Percentiles rank a stretch among this genome's conserved stretches.
Evolutionary conservation across 805 yeast genomes (phyloP).

Genomic region (Sugiyamaella chiloensis): DNA sequence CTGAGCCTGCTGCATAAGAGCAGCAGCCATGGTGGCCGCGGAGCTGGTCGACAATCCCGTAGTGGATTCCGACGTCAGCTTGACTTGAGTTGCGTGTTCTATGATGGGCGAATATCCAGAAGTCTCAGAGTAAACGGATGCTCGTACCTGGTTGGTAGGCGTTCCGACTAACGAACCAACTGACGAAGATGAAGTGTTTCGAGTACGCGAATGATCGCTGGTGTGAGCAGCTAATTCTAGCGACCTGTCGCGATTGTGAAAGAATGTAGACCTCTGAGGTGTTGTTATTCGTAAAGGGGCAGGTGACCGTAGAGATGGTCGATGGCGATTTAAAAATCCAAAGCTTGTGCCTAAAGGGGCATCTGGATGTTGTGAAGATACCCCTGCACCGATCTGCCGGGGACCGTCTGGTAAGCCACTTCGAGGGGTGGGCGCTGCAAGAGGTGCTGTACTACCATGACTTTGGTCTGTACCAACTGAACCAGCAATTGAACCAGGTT

Average conservation of each 20-base stretch:
- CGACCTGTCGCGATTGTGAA: neutral
- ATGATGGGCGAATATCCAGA: conserved; percentile 23
- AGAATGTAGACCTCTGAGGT: neutral
- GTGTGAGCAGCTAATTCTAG: neutral
- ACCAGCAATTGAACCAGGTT: too few relatives aligned
- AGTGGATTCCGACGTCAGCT: conserved; percentile 10
- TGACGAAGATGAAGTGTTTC: neutral
- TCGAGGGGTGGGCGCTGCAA: too few relatives aligned
- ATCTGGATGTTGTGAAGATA: too few relatives aligned
- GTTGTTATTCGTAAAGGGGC: too few relatives aligned
- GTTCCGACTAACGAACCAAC: neutral
- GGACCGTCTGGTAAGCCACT: too few relatives aligned
- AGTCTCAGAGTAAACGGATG: conserved; percentile 18
- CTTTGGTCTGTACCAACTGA: too few relatives aligned
- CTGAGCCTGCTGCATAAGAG: neutral
- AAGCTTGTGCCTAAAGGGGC: too few relatives aligned
- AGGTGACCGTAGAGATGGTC: too few relatives aligned
- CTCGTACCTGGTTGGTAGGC: conserved; percentile 9
- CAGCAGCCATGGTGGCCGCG: neutral
- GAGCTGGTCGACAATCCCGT: neutral
- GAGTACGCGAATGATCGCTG: neutral
- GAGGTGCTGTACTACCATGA: too few relatives aligned
- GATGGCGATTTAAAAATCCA: too few relatives aligned
- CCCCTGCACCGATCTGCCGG: too few relatives aligned
- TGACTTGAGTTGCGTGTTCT: conserved; percentile 23